Percentiles rank a stretch among this genome's conserved stretches.
These are phyloP conservation scores for Candida xiaguanensis DNA, from an alignment of 805 yeast species.

Conservation along the genomic window DNA sequence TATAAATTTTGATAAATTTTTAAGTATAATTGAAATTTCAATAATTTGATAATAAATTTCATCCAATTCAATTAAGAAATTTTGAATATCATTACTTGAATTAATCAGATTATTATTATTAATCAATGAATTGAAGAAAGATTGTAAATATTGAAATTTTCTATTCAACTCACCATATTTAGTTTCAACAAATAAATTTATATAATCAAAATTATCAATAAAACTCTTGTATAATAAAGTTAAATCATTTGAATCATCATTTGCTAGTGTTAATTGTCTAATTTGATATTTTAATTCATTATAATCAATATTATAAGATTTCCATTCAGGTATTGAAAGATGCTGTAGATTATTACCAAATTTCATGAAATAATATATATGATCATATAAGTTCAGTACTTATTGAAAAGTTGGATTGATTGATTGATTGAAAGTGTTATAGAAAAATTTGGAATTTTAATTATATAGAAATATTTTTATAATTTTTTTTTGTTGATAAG, in stretches of 20 bases:
- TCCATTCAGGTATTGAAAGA: constrained; percentile 87
- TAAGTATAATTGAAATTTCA: constrained; percentile 46
- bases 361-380: constrained; percentile 61
- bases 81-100: background rate
- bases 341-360: constrained; percentile 75
- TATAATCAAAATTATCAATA: constrained; percentile 56
- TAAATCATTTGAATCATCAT: constrained; percentile 22
- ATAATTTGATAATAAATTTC: constrained; percentile 34
- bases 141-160: constrained; percentile 36
- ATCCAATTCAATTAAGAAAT: constrained; percentile 17
- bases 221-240: constrained; percentile 36
- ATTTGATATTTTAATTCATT: constrained; percentile 69
- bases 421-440: too few species aligned
- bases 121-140: constrained; percentile 11
- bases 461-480: too few species aligned
- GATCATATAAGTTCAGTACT: too few species aligned
- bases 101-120: background rate
- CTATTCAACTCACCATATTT: constrained; percentile 62
- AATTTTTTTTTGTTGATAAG: too few species aligned
- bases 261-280: constrained; percentile 45
- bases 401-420: too few species aligned
- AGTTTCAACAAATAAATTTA: constrained; percentile 59
- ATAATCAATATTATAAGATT: constrained; percentile 76
- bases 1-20: constrained; percentile 66
- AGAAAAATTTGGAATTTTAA: too few species aligned